Base-by-base conservation (phyloP, 2,329 filamentous ascomycete species). In the Dactylellina leptospora region DNA sequence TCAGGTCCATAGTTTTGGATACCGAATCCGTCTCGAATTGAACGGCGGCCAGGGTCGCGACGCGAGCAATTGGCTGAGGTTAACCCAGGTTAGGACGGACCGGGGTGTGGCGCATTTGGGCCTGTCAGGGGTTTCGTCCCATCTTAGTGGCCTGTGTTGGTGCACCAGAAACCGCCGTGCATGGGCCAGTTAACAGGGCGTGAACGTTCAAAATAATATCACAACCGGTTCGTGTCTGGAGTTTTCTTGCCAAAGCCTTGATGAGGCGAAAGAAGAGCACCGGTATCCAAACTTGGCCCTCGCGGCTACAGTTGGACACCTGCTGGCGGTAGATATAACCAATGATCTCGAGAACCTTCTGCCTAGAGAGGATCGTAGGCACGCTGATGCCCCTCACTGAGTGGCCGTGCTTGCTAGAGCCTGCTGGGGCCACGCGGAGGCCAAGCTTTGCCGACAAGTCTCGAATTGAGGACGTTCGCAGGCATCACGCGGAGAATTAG, bases 141-240 rank as follows among this genome's bases (percentile, higher is more conserved):
- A 63, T 50, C 53, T 72, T 42, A 72, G 45, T 72, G 68, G 68
- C 68, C 59, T 54, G 58, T 27, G 42, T 47, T 33, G 51, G 16
- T 71, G 66, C 58, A 63, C n/a, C 68, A 72, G 68, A 64, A 59
- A 64, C 58, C 68, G 68, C 68, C 61, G 48, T 20, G 56, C 63
- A 69, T 42, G 54, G 63, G 44, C 25, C n/a, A n/a, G n/a, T n/a
- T n/a, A n/a, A n/a, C n/a, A n/a, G n/a, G n/a, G n/a, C n/a, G n/a
- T n/a, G n/a, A n/a, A n/a, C n/a, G n/a, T n/a, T n/a, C n/a, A n/a
- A n/a, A n/a, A n/a, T n/a, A n/a, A n/a, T n/a, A n/a, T n/a, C n/a
- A n/a, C n/a, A n/a, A n/a, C n/a, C n/a, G n/a, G n/a, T n/a, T n/a
- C n/a, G n/a, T n/a, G n/a, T n/a, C n/a, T n/a, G n/a, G n/a, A n/a